A percentile compares a stretch with the other conserved stretches of the same genome.
These are phyloP conservation scores for Candida piceae DNA, from an alignment of 805 yeast species.

Conservation along the genomic window DNA sequence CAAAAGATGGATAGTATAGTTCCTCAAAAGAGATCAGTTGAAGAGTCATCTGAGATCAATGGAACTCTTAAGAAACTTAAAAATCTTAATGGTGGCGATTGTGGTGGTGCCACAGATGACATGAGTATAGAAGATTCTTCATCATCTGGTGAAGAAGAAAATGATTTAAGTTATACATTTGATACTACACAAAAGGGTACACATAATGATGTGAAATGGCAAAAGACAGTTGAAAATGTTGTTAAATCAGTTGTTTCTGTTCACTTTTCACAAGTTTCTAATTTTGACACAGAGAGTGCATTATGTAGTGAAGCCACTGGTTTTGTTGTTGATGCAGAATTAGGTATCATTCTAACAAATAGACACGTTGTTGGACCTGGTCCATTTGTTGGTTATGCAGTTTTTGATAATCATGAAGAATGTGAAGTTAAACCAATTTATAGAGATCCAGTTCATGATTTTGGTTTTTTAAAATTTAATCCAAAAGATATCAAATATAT, in stretches of 20 bases:
- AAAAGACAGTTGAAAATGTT: slow-evolving; percentile 70
- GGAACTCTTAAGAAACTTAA: slow-evolving; percentile 4
- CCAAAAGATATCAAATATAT: slow-evolving; percentile 69
- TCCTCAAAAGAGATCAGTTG: slow-evolving; percentile 11
- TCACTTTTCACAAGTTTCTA: slow-evolving; percentile 80
- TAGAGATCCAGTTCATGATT: slow-evolving; percentile 94
- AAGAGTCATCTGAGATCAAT: background rate
- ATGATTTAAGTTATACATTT: slow-evolving; percentile 6
- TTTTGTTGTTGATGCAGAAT: slow-evolving; percentile 77
- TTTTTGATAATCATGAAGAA: slow-evolving; percentile 93
- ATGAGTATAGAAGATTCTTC: no score
- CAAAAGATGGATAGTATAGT: slow-evolving; percentile 1
- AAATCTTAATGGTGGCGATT: no score
- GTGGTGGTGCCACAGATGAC: no score
- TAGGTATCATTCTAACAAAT: slow-evolving; percentile 84
- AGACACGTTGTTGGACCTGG: slow-evolving; percentile 96
- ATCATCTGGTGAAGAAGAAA: slow-evolving; percentile 6
- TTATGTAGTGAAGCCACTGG: slow-evolving; percentile 91
- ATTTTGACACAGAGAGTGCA: slow-evolving; percentile 82
- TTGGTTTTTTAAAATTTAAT: slow-evolving; percentile 80
- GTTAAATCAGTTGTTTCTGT: slow-evolving; percentile 85
- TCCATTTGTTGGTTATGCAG: slow-evolving; percentile 86
- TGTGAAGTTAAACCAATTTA: slow-evolving; percentile 80
- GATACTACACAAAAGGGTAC: slow-evolving; percentile 5
- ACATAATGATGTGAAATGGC: slow-evolving; percentile 54